A percentile compares a stretch with the other conserved stretches of the same genome.
Conservation (phyloP, 1,284 basidiomycete genomes). For the Schizopora paradoxa region DNA sequence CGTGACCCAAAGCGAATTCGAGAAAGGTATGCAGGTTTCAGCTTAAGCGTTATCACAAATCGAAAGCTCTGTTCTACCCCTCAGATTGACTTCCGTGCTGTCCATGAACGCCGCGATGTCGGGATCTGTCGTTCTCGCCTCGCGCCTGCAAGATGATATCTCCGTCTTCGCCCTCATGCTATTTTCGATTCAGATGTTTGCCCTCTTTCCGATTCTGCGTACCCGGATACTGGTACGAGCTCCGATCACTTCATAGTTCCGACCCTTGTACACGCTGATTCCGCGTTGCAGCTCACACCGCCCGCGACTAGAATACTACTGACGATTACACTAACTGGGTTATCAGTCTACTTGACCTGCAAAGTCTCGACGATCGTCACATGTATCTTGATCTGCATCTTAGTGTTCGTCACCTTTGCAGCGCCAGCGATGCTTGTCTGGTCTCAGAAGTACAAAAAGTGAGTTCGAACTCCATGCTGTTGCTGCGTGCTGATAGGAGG, state of each 20-base stretch:
- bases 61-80: conserved; percentile 12
- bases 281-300: conserved; percentile 38
- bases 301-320: conserved; percentile 41
- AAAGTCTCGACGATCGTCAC: conserved; percentile 50
- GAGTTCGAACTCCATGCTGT: conserved; percentile 29
- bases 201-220: conserved; percentile 79
- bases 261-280: conserved; percentile 17
- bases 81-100: conserved; percentile 80
- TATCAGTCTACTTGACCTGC: conserved; percentile 47
- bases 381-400: conserved; percentile 43
- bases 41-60: conserved; percentile 7
- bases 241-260: conserved; percentile 8
- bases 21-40: conserved; percentile 33
- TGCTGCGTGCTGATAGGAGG: conserved; percentile 12
- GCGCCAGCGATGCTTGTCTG: conserved; percentile 71
- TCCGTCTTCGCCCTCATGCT: conserved; percentile 90
- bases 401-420: conserved; percentile 58
- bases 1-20: conserved; percentile 29
- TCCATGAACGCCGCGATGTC: conserved; percentile 95
- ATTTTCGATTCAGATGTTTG: conserved; percentile 82
- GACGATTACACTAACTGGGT: conserved; percentile 43
- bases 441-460: conserved; percentile 85
- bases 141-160: conserved; percentile 76
- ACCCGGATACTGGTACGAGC: conserved; percentile 72
- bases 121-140: conserved; percentile 91